Evolutionary conservation across 495 filamentous ascomycete species (phyloP).

Genomic region (Pseudevernia furfuracea): DNA sequence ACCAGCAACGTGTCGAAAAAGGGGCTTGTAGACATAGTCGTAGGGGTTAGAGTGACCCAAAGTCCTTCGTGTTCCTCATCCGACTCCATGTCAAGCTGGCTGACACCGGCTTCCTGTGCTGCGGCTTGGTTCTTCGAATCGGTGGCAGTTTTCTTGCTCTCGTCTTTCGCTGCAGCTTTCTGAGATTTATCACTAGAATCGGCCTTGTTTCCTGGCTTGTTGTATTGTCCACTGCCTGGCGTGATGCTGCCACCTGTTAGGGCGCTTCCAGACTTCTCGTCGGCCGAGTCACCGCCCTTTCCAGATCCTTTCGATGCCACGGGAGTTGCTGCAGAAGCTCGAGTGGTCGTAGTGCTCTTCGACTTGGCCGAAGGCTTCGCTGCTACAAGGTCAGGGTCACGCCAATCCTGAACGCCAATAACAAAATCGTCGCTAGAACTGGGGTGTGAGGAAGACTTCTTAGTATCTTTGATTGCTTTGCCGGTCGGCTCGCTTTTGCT

Average conservation of each 20-base stretch:
- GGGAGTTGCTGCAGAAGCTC: conserved; percentile 16
- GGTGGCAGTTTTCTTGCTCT: conserved; percentile 4
- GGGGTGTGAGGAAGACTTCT: conserved; percentile 20
- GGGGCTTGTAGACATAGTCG: conserved; percentile 81
- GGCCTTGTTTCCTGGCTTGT: conserved; percentile 29
- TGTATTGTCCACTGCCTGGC: conserved; percentile 72
- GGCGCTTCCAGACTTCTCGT: conserved; percentile 28
- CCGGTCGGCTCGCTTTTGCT: conserved; percentile 13
- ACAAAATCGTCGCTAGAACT: conserved; percentile 62
- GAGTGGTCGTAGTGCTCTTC: conserved; percentile 27
- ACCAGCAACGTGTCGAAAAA: conserved; percentile 95
- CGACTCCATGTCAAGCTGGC: conserved; percentile 1
- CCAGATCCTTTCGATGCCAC: conserved; percentile 12
- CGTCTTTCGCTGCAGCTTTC: conserved; percentile 7
- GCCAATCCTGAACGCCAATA: conserved; percentile 92
- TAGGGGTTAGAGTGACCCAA: conserved; percentile 91
- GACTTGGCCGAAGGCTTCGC: conserved; percentile 29
- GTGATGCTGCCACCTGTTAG: conserved; percentile 64
- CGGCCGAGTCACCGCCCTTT: conserved; percentile 6
- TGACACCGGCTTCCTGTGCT: neutral
- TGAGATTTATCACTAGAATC: conserved; percentile 22
- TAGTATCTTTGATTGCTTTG: conserved; percentile 20
- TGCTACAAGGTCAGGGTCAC: conserved; percentile 69
- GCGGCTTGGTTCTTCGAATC: conserved; percentile 6
- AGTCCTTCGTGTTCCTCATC: conserved; percentile 64